Evolutionary conservation across 2,329 filamentous ascomycete species (phyloP).

Genomic region (Tolypocladium ophioglossoides): DNA sequence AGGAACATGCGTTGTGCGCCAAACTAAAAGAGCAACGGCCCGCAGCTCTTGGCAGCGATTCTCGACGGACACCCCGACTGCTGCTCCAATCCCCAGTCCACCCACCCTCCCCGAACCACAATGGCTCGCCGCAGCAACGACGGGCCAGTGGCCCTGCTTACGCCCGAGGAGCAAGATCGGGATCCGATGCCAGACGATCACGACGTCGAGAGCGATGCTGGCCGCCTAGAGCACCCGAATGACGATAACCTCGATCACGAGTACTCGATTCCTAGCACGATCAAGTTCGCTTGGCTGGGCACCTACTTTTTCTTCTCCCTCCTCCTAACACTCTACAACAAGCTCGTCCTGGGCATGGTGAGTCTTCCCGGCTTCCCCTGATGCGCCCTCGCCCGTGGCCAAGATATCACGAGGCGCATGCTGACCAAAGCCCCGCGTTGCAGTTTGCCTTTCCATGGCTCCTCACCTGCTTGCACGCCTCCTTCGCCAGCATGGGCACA

Average conservation of each 20-base stretch:
- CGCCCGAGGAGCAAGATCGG: conserved; percentile 18
- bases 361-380: conserved; percentile 9
- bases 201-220: conserved; percentile 22
- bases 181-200: conserved; percentile 16
- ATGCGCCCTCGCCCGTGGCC: not conserved
- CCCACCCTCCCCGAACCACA: not conserved
- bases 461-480: conserved; percentile 46
- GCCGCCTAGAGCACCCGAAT: conserved; percentile 15
- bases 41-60: not conserved
- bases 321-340: conserved; percentile 47
- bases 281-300: conserved; percentile 39
- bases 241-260: conserved; percentile 30
- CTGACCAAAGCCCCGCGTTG: not conserved
- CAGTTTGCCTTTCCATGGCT: conserved; percentile 52
- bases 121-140: conserved; percentile 23
- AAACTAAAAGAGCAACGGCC: not conserved
- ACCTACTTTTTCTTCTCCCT: conserved; percentile 40
- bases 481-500: conserved; percentile 47
- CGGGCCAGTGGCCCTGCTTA: conserved; percentile 20
- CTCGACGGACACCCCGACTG: not conserved
- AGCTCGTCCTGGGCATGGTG: conserved; percentile 42
- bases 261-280: conserved; percentile 31
- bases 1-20: not conserved
- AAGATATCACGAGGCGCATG: not conserved
- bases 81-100: not conserved